Conservation (phyloP, 2,329 filamentous ascomycete species). For the Fusarium sublunatum region DNA sequence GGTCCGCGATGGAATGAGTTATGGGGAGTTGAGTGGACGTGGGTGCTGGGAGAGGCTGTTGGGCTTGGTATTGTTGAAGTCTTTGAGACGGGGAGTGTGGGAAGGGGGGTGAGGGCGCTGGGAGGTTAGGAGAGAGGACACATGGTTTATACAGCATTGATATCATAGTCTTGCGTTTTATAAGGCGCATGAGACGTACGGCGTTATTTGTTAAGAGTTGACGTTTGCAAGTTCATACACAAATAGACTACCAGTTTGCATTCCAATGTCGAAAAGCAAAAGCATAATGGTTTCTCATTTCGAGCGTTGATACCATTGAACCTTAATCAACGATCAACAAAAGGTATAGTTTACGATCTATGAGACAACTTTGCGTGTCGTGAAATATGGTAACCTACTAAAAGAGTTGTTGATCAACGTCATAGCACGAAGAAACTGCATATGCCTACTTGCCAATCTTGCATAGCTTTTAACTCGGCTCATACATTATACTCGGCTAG, state of each 20-base stretch:
- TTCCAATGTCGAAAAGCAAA: background rate
- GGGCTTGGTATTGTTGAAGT: conserved; percentile 77
- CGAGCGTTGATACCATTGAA: too few relatives aligned
- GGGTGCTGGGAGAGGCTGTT: conserved; percentile 76
- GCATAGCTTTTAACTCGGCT: too few relatives aligned
- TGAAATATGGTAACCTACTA: too few relatives aligned
- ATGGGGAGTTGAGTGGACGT: conserved; percentile 75
- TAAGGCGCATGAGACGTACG: conserved; percentile 2
- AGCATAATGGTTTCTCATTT: background rate
- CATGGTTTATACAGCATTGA: conserved; percentile 3
- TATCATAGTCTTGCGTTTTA: background rate
- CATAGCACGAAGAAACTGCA: too few relatives aligned
- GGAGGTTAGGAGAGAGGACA: conserved; percentile 36
- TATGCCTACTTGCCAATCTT: too few relatives aligned
- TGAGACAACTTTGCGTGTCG: too few relatives aligned
- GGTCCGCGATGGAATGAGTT: conserved; percentile 72
- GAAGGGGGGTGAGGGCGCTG: conserved; percentile 68
- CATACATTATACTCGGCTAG: too few relatives aligned
- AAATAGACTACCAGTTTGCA: background rate
- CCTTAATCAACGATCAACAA: too few relatives aligned
- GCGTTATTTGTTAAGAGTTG: conserved; percentile 2
- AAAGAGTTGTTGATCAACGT: too few relatives aligned
- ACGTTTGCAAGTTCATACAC: background rate
- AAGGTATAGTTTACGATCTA: too few relatives aligned
- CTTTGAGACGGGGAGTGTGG: conserved; percentile 81